Evolutionary conservation across 108 stramenopile species (phyloP), one percentile per base, ranked within the genome.

Genomic region (Skeletonema potamos): DNA sequence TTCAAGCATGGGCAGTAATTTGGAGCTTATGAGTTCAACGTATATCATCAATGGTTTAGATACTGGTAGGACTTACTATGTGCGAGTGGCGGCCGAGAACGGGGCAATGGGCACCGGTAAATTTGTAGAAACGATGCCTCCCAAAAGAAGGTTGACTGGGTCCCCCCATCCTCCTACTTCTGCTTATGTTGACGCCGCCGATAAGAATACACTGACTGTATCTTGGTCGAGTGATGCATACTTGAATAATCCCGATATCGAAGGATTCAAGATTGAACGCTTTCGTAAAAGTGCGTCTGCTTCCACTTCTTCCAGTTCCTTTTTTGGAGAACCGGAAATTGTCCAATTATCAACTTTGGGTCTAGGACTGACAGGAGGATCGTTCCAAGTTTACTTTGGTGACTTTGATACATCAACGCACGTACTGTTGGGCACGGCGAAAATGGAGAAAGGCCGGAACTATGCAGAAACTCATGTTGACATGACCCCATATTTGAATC

Each of bases 1-100:
- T 30, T 32, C 54, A 9, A 30, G 13, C n/a, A 15, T 27, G 33
- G 71, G 65, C 36, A 73, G 74, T 15, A 51, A 79, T 58, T 72
- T 83, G 39, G 58, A 71, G 15, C 51, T 85, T 27, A 6, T 85
- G 61, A 82, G 85, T 34, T 34, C 82, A 28, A 63, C 41, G 13
- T 85, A 59, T 48, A 39, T 68, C 55, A 85, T 85, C 54, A 27
- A 67, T 43, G 74, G 70, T n/a, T 36, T 86, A 27, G n/a, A 17
- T 7, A 36, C 85, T 27, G 89, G 83, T 6, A 55, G 32, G 29
- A 29, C 64, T 10, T 92, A 90, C 74, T 86, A 82, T 56, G 84
- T 92, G 55, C 83, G 93, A 3, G 86, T 92, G n/a, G 72, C 72
- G 4, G 84, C 91, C 4, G 72, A 77, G 41, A 94, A 90, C 59